Percentiles rank a stretch among this genome's conserved stretches.
These are phyloP conservation scores for Tulasnella sp. DNA, from an alignment of 768 basidiomycete species.

Conservation along the genomic window DNA sequence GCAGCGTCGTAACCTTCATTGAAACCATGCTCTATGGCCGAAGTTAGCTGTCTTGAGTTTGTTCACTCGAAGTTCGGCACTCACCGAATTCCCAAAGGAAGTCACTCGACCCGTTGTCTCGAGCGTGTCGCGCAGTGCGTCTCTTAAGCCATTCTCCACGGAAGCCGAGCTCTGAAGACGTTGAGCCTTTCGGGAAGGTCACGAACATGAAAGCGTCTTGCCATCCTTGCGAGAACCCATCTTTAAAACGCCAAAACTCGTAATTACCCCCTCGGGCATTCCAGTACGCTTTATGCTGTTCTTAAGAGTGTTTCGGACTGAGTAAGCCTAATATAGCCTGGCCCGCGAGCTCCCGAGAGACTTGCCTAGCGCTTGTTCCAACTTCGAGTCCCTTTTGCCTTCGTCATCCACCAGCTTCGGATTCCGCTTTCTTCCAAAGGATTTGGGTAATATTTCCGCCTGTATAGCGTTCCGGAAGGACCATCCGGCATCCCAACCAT, in stretches of 20 bases:
- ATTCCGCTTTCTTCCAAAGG: conserved; percentile 31
- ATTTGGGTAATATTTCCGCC: conserved; percentile 48
- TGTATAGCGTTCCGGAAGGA: conserved; percentile 52
- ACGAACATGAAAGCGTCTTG: conserved; percentile 55
- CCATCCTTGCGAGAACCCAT: conserved; percentile 63
- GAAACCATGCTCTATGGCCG: conserved; percentile 46
- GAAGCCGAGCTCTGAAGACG: conserved; percentile 52
- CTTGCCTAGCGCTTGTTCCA: conserved; percentile 25
- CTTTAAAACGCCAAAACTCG: conserved; percentile 54
- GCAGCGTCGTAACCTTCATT: conserved; percentile 40
- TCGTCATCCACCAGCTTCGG: conserved; percentile 15
- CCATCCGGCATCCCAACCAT: conserved; percentile 61
- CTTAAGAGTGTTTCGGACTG: conserved; percentile 18
- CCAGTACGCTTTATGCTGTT: conserved; percentile 35
- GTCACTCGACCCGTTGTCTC: conserved; percentile 28
- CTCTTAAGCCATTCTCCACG: conserved; percentile 44
- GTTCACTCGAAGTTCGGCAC: conserved; percentile 14
- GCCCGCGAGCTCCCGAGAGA: not conserved
- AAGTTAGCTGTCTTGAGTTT: not conserved
- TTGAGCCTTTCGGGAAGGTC: conserved; percentile 16
- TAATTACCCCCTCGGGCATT: conserved; percentile 43
- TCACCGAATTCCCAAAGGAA: conserved; percentile 59
- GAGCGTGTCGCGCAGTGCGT: conserved; percentile 35
- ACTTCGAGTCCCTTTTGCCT: conserved; percentile 23
- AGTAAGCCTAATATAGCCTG: not conserved